Conservation (phyloP, 192 early-diverging fungal genomes). For the Phlyctochytrium bullatum region DNA sequence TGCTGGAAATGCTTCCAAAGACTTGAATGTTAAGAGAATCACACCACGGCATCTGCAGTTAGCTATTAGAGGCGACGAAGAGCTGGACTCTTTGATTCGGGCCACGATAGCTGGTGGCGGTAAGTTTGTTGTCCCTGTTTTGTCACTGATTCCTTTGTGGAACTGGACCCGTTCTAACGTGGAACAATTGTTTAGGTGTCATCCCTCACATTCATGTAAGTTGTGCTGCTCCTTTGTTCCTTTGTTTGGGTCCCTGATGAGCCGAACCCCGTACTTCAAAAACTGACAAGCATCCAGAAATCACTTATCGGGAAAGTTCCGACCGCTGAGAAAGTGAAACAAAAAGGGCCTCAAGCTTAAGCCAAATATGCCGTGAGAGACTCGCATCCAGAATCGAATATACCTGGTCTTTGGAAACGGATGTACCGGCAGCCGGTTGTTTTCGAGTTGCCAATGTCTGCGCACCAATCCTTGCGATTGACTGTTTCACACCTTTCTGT, state of each 20-base stretch:
- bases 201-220: slow-evolving; percentile 41
- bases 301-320: slow-evolving; percentile 29
- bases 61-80: slow-evolving; percentile 90
- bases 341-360: no score
- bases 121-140: slow-evolving; percentile 7
- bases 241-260: no score
- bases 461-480: background rate
- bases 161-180: background rate
- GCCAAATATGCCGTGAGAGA: no score
- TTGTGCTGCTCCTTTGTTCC: background rate
- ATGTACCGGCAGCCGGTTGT: no score
- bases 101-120: slow-evolving; percentile 86
- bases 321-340: slow-evolving; percentile 15
- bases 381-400: no score
- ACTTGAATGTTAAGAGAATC: slow-evolving; percentile 87
- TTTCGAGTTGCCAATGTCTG: no score
- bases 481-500: background rate
- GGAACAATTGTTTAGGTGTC: slow-evolving; percentile 21
- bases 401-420: no score
- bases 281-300: slow-evolving; percentile 17
- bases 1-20: slow-evolving; percentile 88
- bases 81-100: slow-evolving; percentile 82
- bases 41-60: slow-evolving; percentile 87
- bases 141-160: slow-evolving; percentile 26
- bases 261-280: background rate